These are phyloP conservation scores for Blastomyces silverae DNA, from an alignment of 2,329 filamentous ascomycete species.

Conservation along the genomic window DNA sequence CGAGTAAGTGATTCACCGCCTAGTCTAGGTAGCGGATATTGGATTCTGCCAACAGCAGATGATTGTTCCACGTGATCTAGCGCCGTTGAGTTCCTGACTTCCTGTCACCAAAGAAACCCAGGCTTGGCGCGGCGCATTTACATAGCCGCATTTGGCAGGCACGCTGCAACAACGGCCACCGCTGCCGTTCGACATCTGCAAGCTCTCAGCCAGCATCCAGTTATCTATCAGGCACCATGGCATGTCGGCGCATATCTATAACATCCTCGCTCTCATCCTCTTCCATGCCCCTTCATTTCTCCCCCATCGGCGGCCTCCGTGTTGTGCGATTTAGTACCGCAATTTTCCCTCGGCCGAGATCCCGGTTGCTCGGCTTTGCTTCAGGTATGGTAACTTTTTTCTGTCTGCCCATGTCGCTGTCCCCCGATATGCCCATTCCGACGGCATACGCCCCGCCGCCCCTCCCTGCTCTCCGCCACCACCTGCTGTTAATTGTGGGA, in stretches of 20 bases:
- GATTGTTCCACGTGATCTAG: not conserved
- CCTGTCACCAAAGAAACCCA: too few relatives aligned
- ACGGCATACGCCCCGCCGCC: not conserved
- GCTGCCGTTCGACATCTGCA: too few relatives aligned
- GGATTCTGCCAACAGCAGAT: not conserved
- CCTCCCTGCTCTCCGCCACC: not conserved
- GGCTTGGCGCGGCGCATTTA: too few relatives aligned
- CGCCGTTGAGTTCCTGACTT: too few relatives aligned
- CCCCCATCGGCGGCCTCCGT: not conserved
- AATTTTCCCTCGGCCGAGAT: not conserved
- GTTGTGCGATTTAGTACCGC: not conserved
- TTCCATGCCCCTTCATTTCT: slow-evolving; percentile 20
- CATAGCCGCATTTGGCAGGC: not conserved
- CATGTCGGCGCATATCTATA: not conserved
- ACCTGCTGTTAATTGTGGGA: not conserved
- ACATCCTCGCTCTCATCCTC: not conserved
- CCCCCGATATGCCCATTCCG: not conserved
- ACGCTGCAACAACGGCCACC: too few relatives aligned
- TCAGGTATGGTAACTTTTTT: not conserved
- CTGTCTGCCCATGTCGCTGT: not conserved
- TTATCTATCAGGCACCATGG: not conserved
- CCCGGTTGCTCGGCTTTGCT: not conserved
- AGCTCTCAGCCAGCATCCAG: too few relatives aligned
- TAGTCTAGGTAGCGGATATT: not conserved
- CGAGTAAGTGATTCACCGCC: not conserved